phyloP scores from a whole-genome alignment of 345 rosid species.

The Camelina sativa region DNA sequence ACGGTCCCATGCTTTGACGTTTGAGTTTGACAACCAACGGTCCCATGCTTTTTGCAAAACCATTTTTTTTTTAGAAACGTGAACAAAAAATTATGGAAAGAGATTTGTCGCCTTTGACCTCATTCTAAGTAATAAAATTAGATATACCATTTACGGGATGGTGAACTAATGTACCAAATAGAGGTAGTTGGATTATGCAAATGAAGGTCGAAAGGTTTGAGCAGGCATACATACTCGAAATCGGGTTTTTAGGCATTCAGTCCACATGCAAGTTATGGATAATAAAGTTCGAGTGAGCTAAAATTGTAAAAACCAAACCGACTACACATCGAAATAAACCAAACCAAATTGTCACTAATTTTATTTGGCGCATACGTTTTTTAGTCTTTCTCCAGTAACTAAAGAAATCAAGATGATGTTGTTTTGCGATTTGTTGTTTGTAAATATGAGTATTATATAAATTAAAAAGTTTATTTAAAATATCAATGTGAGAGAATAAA shows the following conservation, averaged over 20 bases:
- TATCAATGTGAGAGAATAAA: background rate
- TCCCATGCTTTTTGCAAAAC: constrained; percentile 1
- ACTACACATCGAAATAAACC: background rate
- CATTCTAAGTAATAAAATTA: background rate
- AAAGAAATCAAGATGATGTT: too few species aligned
- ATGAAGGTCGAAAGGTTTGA: too few species aligned
- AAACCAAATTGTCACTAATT: too few species aligned
- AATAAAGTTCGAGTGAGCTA: background rate
- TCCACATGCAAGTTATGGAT: background rate
- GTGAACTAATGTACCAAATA: constrained; percentile 14
- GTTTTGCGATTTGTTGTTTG: background rate
- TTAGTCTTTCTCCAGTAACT: too few species aligned
- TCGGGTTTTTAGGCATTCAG: background rate
- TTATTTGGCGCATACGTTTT: too few species aligned
- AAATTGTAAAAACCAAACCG: background rate
- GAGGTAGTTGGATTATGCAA: background rate
- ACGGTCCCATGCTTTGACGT: constrained; percentile 18
- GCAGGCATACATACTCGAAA: background rate
- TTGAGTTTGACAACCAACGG: constrained; percentile 37
- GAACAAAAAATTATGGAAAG: constrained; percentile 12
- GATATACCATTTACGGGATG: background rate
- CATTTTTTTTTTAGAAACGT: background rate
- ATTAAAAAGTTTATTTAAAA: background rate
- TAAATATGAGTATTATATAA: background rate
- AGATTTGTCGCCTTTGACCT: constrained; percentile 25